phyloP scores from a whole-genome alignment of 1,284 basidiomycete genomes.

The Trametes polyzona region DNA sequence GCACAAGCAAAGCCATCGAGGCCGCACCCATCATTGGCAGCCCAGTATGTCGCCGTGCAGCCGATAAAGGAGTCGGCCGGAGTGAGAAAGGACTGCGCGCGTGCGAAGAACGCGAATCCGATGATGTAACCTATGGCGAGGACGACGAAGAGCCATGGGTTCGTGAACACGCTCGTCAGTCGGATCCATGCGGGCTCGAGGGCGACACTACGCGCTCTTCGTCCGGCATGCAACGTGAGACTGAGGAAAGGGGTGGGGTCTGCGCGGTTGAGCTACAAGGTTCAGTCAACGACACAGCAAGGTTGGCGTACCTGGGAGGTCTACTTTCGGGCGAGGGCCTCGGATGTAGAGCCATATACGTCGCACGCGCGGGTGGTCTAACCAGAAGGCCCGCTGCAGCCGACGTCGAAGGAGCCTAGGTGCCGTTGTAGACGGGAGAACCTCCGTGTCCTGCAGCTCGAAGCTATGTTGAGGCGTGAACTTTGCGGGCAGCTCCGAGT shows the following conservation, averaged over 20 bases:
- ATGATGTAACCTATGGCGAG: slow-evolving; percentile 71
- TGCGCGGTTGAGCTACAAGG: slow-evolving; percentile 32
- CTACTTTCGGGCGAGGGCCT: slow-evolving; percentile 64
- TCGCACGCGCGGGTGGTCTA: slow-evolving; percentile 28
- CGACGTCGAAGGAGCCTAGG: slow-evolving; percentile 21
- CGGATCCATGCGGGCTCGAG: slow-evolving; percentile 59
- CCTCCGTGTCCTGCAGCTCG: slow-evolving; percentile 23
- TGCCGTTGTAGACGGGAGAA: neutral
- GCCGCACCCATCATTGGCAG: slow-evolving; percentile 74
- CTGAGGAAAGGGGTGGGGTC: slow-evolving; percentile 60
- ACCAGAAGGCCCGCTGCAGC: slow-evolving; percentile 22
- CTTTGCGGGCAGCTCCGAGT: slow-evolving; percentile 15
- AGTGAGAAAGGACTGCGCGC: slow-evolving; percentile 73
- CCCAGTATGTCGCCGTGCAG: slow-evolving; percentile 77
- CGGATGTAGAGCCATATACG: slow-evolving; percentile 47
- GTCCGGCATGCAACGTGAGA: slow-evolving; percentile 46
- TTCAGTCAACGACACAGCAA: neutral
- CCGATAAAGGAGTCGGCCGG: slow-evolving; percentile 64
- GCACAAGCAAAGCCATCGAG: slow-evolving; percentile 69
- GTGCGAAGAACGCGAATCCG: slow-evolving; percentile 70
- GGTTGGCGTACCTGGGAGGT: slow-evolving; percentile 53
- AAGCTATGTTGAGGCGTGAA: slow-evolving; percentile 23
- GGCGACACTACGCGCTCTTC: slow-evolving; percentile 44
- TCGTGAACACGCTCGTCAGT: slow-evolving; percentile 53
- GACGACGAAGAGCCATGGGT: slow-evolving; percentile 56